A percentile compares a stretch with the other conserved stretches of the same genome.
Conservation (phyloP, 2,329 filamentous ascomycete species). For the Colletotrichum orbiculare region DNA sequence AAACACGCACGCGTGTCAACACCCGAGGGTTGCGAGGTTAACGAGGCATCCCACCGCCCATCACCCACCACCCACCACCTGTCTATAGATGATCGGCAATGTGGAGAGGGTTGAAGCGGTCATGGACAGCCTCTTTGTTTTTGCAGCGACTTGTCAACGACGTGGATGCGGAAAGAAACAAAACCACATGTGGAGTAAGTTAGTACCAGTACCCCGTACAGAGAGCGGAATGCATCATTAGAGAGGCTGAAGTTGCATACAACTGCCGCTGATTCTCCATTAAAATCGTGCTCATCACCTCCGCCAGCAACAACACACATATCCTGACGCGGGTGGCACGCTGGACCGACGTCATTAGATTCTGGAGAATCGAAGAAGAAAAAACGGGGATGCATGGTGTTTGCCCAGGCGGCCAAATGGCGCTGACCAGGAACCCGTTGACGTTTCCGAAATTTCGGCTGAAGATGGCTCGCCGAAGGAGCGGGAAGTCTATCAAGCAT, state of each 20-base stretch:
- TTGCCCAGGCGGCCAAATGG: too few species aligned
- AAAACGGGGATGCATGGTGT: not conserved
- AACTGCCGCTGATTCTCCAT: too few species aligned
- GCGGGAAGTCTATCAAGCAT: conserved; percentile 20
- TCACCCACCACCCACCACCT: not conserved
- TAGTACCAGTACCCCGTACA: too few species aligned
- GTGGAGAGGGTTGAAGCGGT: not conserved
- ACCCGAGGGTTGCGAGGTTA: not conserved
- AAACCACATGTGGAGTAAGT: too few species aligned
- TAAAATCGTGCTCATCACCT: too few species aligned
- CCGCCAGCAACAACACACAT: conserved; percentile 6
- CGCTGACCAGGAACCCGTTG: not conserved
- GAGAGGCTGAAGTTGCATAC: too few species aligned
- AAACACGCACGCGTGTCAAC: conserved; percentile 19
- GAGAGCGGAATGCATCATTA: too few species aligned
- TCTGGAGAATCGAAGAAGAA: not conserved
- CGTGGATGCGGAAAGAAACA: too few species aligned
- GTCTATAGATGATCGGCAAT: conserved; percentile 4
- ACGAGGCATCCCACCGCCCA: not conserved
- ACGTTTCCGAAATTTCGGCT: not conserved
- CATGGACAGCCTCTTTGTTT: conserved; percentile 10
- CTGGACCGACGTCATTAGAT: conserved; percentile 13
- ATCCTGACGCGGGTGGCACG: conserved; percentile 5
- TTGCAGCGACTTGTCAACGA: not conserved
- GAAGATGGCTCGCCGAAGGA: not conserved